Conservation (phyloP, 2,329 filamentous ascomycete species). For the Dactylellina leptospora region DNA sequence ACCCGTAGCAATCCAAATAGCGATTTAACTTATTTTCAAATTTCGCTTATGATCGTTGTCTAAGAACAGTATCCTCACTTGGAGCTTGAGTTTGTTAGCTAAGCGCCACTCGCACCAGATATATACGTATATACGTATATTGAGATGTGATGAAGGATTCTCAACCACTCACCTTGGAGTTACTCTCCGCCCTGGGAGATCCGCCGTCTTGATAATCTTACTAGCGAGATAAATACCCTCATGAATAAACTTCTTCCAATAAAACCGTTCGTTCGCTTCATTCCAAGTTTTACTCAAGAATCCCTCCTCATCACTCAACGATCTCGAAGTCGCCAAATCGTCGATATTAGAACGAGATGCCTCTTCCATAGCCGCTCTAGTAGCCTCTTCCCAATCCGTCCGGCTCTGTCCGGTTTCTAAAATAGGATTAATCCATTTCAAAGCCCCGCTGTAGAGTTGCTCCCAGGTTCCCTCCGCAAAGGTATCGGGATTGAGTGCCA, state of each 20-base stretch:
- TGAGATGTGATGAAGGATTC: not conserved
- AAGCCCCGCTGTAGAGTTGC: conserved; percentile 26
- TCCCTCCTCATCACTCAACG: not conserved
- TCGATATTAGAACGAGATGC: not conserved
- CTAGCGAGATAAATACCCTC: conserved; percentile 44
- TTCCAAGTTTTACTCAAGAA: conserved; percentile 39
- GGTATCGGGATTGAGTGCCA: conserved; percentile 38
- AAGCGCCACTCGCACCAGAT: not conserved
- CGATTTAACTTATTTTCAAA: not conserved
- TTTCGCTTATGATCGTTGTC: not conserved
- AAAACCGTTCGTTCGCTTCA: conserved; percentile 29
- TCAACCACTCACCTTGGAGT: conserved; percentile 23
- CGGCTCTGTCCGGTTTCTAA: conserved; percentile 25
- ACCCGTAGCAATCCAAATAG: too few relatives aligned
- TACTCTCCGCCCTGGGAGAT: conserved; percentile 34
- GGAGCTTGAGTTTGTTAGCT: conserved; percentile 19
- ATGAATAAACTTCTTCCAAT: conserved; percentile 42
- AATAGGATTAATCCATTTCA: conserved; percentile 46
- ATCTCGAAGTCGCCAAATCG: conserved; percentile 15
- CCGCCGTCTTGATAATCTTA: conserved; percentile 34
- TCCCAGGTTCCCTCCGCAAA: conserved; percentile 34
- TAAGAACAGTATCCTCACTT: conserved; percentile 34
- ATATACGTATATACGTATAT: not conserved
- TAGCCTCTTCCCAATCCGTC: conserved; percentile 37
- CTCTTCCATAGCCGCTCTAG: not conserved